Conservation (phyloP, 345 rosid species). For the Citrus unshiu region DNA sequence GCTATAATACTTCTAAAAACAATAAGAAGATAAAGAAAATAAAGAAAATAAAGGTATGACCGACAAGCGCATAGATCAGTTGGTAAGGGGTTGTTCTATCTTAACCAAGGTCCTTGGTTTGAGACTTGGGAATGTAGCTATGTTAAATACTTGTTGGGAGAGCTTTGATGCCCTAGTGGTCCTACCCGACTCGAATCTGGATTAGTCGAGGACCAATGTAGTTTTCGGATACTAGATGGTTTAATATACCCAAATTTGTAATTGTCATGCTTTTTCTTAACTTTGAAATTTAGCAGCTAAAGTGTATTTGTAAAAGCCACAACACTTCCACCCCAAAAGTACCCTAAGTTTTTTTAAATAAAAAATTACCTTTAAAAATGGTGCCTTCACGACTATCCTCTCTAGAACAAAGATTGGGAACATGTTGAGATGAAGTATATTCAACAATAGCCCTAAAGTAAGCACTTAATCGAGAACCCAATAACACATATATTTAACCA, state of each 20-base stretch:
- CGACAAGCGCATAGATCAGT: no score
- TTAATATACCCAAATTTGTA: no score
- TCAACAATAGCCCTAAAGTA: constrained; percentile 19
- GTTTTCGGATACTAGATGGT: no score
- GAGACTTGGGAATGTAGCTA: no score
- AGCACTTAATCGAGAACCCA: constrained; percentile 30
- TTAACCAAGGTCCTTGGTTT: no score
- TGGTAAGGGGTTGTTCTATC: no score
- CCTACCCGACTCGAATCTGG: no score
- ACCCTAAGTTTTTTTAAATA: no score
- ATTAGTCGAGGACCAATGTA: no score
- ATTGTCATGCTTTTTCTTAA: neutral
- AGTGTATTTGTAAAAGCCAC: neutral
- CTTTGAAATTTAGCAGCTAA: neutral
- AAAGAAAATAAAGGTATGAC: no score
- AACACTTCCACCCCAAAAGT: neutral
- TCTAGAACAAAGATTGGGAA: constrained; percentile 42
- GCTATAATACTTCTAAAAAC: neutral
- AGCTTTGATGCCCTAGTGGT: no score
- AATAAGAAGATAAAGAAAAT: neutral
- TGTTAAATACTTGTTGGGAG: no score
- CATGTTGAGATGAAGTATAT: constrained; percentile 65
- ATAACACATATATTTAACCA: neutral
- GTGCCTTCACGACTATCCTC: constrained; percentile 70
- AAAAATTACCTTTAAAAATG: constrained; percentile 37